Conservation (phyloP, 2,329 filamentous ascomycete genomes). For the Thelonectria blattea region DNA sequence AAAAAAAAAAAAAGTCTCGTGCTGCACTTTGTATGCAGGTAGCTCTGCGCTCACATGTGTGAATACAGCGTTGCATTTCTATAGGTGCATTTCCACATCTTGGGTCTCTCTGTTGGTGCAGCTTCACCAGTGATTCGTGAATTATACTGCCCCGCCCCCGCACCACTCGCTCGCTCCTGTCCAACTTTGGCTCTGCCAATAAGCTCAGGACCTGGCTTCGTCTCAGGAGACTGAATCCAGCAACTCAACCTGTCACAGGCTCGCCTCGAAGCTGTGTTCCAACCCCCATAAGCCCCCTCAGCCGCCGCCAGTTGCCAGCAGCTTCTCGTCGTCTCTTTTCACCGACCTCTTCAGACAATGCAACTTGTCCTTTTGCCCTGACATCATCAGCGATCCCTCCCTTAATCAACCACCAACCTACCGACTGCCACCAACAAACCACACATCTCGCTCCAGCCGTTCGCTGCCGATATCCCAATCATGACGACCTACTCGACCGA, state of each 20-base stretch:
- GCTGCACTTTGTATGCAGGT: neutral
- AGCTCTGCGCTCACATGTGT: neutral
- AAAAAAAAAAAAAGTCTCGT: neutral
- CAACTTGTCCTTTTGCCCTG: conserved; percentile 2
- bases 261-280: conserved; percentile 1
- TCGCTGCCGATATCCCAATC: conserved; percentile 15
- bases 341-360: neutral
- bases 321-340: neutral
- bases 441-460: neutral
- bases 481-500: conserved; percentile 62
- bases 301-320: neutral
- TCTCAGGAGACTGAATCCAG: conserved; percentile 27
- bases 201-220: conserved; percentile 23
- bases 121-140: neutral
- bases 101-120: neutral
- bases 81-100: neutral
- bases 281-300: conserved; percentile 3
- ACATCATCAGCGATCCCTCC: neutral
- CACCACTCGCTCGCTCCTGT: conserved; percentile 27
- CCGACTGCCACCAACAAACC: neutral
- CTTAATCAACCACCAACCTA: neutral
- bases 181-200: conserved; percentile 10
- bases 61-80: neutral
- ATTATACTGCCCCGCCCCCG: conserved; percentile 34
- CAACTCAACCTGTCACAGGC: conserved; percentile 15